Conservation (phyloP, 2,329 filamentous ascomycete species). For the Dactylellina drechsleri region DNA sequence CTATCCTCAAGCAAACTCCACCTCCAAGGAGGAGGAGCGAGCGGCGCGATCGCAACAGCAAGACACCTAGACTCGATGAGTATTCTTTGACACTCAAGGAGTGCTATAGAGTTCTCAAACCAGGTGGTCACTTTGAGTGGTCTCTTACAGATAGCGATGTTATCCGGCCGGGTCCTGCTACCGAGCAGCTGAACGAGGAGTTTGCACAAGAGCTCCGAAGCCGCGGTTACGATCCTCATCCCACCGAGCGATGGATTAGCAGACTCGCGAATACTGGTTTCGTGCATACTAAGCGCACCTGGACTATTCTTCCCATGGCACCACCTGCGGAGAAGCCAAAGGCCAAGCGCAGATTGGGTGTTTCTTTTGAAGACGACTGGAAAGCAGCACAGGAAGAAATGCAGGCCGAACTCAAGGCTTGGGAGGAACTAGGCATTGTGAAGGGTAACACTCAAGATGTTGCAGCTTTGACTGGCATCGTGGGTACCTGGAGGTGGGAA, state of each 20-base stretch:
- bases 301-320: constrained; percentile 89
- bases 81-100: constrained; percentile 86
- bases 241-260: constrained; percentile 81
- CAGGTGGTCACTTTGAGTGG: constrained; percentile 92
- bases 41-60: constrained; percentile 45
- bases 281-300: constrained; percentile 80
- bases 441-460: constrained; percentile 76
- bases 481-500: constrained; percentile 93
- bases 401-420: constrained; percentile 57
- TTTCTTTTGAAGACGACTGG: constrained; percentile 65
- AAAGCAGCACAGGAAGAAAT: constrained; percentile 69
- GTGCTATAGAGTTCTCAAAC: constrained; percentile 90
- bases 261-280: constrained; percentile 81
- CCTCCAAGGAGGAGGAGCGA: constrained; percentile 59
- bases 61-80: constrained; percentile 73
- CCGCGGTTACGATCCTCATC: constrained; percentile 85
- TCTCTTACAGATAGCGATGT: constrained; percentile 89
- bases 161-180: constrained; percentile 81
- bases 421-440: constrained; percentile 63
- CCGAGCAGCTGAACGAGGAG: constrained; percentile 85
- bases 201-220: constrained; percentile 91
- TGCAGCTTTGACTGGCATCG: constrained; percentile 79
- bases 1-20: constrained; percentile 78
- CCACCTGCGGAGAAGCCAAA: constrained; percentile 64
- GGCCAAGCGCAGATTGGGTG: constrained; percentile 62